Percentiles rank a stretch among this genome's conserved stretches.
phyloP scores from a whole-genome alignment of 345 rosid genomes.

The Boechera divaricarpa region DNA sequence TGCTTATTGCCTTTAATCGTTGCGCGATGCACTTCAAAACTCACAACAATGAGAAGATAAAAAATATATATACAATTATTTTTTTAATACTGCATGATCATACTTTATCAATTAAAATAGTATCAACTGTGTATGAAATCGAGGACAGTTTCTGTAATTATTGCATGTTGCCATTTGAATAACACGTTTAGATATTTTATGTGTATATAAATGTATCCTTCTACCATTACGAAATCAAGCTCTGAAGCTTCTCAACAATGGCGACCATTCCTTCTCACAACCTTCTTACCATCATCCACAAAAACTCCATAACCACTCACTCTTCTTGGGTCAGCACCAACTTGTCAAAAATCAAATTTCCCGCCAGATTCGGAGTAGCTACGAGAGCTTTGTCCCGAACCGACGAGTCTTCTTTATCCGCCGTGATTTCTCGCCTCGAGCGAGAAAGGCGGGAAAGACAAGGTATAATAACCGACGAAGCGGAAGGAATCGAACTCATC shows the following conservation, averaged over 20 bases:
- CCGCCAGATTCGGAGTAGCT: constrained; percentile 18
- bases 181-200: constrained; percentile 4
- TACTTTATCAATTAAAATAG: too few species aligned
- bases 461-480: constrained; percentile 14
- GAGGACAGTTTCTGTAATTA: constrained; percentile 6
- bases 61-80: too few species aligned
- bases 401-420: constrained; percentile 48
- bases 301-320: not conserved
- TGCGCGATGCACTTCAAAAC: not conserved
- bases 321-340: not conserved
- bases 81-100: too few species aligned
- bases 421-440: constrained; percentile 48
- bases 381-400: constrained; percentile 45
- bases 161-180: constrained; percentile 10
- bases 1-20: not conserved
- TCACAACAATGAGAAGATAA: not conserved
- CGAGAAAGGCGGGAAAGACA: constrained; percentile 29
- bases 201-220: not conserved
- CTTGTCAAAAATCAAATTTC: constrained; percentile 24
- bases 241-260: constrained; percentile 47
- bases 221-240: constrained; percentile 18
- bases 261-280: constrained; percentile 49
- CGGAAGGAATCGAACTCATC: not conserved
- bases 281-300: constrained; percentile 32
- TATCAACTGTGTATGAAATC: not conserved